Evolutionary conservation across 2,329 filamentous ascomycete genomes (phyloP).

Genomic region (Tolypocladium tropicale): DNA sequence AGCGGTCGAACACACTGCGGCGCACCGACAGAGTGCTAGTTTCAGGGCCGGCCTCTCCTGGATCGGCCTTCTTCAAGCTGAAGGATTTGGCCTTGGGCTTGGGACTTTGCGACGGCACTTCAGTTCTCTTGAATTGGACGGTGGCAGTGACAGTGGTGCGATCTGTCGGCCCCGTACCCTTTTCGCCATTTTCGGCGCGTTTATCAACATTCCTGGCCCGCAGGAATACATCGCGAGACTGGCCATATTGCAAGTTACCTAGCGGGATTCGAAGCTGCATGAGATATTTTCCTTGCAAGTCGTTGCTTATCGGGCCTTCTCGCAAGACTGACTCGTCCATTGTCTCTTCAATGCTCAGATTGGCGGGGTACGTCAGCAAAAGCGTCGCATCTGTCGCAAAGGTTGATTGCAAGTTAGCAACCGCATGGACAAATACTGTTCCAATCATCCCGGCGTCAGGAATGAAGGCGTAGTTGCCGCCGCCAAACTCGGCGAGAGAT

Average conservation of each 20-base stretch:
- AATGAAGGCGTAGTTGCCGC: conserved; percentile 51
- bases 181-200: conserved; percentile 3
- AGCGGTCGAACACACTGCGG: conserved; percentile 9
- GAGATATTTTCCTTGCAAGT: conserved; percentile 3
- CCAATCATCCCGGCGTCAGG: conserved; percentile 53
- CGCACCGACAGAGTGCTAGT: neutral
- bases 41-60: neutral
- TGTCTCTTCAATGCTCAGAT: conserved; percentile 26
- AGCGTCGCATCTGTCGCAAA: conserved; percentile 39
- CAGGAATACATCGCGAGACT: conserved; percentile 46
- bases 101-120: neutral
- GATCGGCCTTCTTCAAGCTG: neutral
- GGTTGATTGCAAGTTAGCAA: conserved; percentile 50
- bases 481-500: conserved; percentile 46
- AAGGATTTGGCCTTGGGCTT: neutral
- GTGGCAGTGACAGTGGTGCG: conserved; percentile 17
- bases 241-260: conserved; percentile 49
- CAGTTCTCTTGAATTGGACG: conserved; percentile 22
- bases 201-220: conserved; percentile 14
- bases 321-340: conserved; percentile 28
- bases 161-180: neutral
- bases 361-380: conserved; percentile 25
- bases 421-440: conserved; percentile 51
- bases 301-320: conserved; percentile 10
- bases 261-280: conserved; percentile 28